phyloP scores from a whole-genome alignment of 1,284 basidiomycete genomes.

The Tetrapyrgos nigripes region DNA sequence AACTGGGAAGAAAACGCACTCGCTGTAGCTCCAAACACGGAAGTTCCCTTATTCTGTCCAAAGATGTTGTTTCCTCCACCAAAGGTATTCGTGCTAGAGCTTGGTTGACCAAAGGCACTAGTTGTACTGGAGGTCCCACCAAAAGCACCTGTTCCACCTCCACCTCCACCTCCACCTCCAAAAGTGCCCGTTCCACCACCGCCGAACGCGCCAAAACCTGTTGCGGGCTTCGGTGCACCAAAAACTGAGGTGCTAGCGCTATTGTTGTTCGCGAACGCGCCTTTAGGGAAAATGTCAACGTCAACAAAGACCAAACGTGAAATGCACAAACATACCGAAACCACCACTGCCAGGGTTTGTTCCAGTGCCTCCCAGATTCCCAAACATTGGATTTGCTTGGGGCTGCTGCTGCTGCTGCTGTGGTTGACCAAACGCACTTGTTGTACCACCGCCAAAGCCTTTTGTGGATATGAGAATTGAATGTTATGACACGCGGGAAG shows the following conservation, averaged over 20 bases:
- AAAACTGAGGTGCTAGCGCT: slow-evolving; percentile 56
- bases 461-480: slow-evolving; percentile 10
- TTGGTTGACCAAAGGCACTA: slow-evolving; percentile 47
- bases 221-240: slow-evolving; percentile 66
- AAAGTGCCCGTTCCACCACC: slow-evolving; percentile 53
- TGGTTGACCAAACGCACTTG: slow-evolving; percentile 51
- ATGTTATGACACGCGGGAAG: slow-evolving; percentile 29
- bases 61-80: slow-evolving; percentile 18
- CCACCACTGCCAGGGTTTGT: slow-evolving; percentile 46
- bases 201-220: slow-evolving; percentile 75
- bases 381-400: slow-evolving; percentile 82
- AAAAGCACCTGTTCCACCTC: slow-evolving; percentile 40
- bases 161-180: slow-evolving; percentile 39
- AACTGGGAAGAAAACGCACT: not conserved
- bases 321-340: slow-evolving; percentile 60
- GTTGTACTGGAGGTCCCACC: no score
- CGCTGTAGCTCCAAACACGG: slow-evolving; percentile 22
- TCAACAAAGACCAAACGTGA: slow-evolving; percentile 21
- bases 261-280: slow-evolving; percentile 58
- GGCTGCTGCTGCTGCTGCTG: slow-evolving; percentile 66
- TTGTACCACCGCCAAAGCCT: slow-evolving; percentile 44
- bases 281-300: slow-evolving; percentile 38
- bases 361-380: slow-evolving; percentile 53
- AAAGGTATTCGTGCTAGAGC: slow-evolving; percentile 21
- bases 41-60: slow-evolving; percentile 14